Percentiles rank a stretch among this genome's conserved stretches.
These are phyloP conservation scores for Xylogone sp. DNA, from an alignment of 2,329 filamentous ascomycete genomes.

Conservation along the genomic window DNA sequence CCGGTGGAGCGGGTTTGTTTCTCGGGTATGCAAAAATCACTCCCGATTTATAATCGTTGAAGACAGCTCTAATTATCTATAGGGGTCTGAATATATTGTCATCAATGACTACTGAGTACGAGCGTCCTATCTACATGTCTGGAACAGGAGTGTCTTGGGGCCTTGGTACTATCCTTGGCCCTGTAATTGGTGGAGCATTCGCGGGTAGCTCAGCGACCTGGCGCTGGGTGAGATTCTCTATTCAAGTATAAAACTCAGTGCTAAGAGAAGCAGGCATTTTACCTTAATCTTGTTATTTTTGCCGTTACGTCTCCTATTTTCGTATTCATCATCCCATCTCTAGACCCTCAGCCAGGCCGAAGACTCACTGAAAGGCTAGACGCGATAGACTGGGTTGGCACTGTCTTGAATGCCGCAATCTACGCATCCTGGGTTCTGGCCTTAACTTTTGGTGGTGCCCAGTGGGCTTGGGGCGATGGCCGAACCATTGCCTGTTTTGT, in stretches of 20 bases:
- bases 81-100: constrained; percentile 15
- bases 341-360: constrained; percentile 3
- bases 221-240: constrained; percentile 27
- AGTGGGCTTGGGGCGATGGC: constrained; percentile 17
- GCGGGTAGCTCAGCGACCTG: constrained; percentile 24
- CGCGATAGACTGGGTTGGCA: constrained; percentile 31
- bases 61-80: constrained; percentile 31
- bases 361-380: constrained; percentile 4
- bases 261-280: constrained; percentile 23
- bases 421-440: constrained; percentile 21
- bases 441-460: constrained; percentile 22
- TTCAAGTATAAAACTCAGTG: constrained; percentile 3
- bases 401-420: constrained; percentile 21
- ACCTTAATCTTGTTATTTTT: constrained; percentile 35
- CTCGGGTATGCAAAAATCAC: constrained; percentile 23
- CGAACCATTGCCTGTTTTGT: constrained; percentile 29
- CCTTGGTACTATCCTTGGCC: constrained; percentile 3
- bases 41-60: not conserved
- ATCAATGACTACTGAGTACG: not conserved
- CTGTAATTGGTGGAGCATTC: constrained; percentile 26
- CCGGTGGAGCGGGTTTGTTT: constrained; percentile 39
- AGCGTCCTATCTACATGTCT: constrained; percentile 9
- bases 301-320: constrained; percentile 18
- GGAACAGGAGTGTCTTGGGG: constrained; percentile 19
- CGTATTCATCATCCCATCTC: constrained; percentile 14